phyloP scores from a whole-genome alignment of 2,329 filamentous ascomycete species.

The Paecilomyces niveus region DNA sequence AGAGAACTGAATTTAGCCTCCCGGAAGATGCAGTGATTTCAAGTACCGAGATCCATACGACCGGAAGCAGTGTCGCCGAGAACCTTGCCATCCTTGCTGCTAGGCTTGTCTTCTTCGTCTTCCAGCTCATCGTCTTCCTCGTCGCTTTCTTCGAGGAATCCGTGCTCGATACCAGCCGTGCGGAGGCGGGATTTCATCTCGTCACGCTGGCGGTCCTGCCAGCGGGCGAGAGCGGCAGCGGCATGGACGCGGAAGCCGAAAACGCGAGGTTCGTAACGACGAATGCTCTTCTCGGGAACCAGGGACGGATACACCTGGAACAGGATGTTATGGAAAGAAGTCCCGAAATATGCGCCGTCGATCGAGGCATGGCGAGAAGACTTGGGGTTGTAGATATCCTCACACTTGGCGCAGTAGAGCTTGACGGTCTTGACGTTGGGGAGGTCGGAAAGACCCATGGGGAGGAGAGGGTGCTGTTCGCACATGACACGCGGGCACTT shows the following conservation, averaged over 20 bases:
- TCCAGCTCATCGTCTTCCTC: slow-evolving; percentile 50
- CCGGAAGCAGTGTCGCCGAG: slow-evolving; percentile 23
- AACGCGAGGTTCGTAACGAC: slow-evolving; percentile 80
- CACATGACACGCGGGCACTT: slow-evolving; percentile 97
- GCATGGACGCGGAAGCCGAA: slow-evolving; percentile 97
- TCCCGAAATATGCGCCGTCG: slow-evolving; percentile 96
- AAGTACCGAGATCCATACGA: slow-evolving; percentile 31
- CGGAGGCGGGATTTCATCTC: slow-evolving; percentile 74
- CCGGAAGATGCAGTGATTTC: slow-evolving; percentile 5
- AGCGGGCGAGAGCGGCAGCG: slow-evolving; percentile 76
- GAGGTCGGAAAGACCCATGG: slow-evolving; percentile 88
- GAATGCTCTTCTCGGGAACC: slow-evolving; percentile 74
- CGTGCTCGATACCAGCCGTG: slow-evolving; percentile 62
- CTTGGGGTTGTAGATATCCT: slow-evolving; percentile 98
- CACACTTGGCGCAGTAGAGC: slow-evolving; percentile 93
- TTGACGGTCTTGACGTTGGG: slow-evolving; percentile 86
- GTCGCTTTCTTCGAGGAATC: slow-evolving; percentile 65
- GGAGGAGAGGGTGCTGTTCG: slow-evolving; percentile 83
- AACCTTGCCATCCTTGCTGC: slow-evolving; percentile 16
- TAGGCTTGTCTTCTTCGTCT: slow-evolving; percentile 26
- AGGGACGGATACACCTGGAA: slow-evolving; percentile 96
- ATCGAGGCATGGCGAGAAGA: slow-evolving; percentile 91
- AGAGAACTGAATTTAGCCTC: neutral
- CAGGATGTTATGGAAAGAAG: slow-evolving; percentile 97
- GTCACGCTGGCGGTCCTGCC: slow-evolving; percentile 77